Conservation (phyloP, 2,329 filamentous ascomycete species). For the Chrysosphaeria jannelii region DNA sequence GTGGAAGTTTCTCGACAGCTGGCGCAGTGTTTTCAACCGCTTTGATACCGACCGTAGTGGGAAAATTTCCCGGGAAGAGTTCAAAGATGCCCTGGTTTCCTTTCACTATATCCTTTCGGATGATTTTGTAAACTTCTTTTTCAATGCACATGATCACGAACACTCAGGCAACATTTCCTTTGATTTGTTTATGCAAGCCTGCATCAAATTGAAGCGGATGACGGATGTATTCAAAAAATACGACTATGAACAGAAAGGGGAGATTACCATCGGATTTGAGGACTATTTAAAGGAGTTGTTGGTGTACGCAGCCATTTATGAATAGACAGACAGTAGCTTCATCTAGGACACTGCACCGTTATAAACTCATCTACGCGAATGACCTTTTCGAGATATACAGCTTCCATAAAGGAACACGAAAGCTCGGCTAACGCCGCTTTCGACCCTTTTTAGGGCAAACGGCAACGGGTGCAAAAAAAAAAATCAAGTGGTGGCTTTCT, state of each 20-base stretch:
- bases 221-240: slow-evolving; percentile 99
- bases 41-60: slow-evolving; percentile 74
- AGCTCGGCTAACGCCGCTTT: too few species aligned
- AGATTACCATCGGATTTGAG: slow-evolving; percentile 58
- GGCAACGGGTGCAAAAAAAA: too few species aligned
- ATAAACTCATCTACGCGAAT: too few species aligned
- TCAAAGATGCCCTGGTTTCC: slow-evolving; percentile 63
- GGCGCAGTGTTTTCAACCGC: slow-evolving; percentile 80
- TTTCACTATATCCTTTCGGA: slow-evolving; percentile 81
- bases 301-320: too few species aligned
- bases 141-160: slow-evolving; percentile 65
- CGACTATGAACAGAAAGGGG: slow-evolving; percentile 86
- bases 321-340: too few species aligned
- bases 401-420: too few species aligned
- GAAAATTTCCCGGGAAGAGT: slow-evolving; percentile 64
- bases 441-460: too few species aligned
- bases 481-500: too few species aligned
- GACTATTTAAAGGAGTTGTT: slow-evolving; percentile 45
- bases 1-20: slow-evolving; percentile 85
- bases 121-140: slow-evolving; percentile 59
- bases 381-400: too few species aligned
- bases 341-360: too few species aligned
- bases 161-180: slow-evolving; percentile 51
- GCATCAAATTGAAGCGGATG: slow-evolving; percentile 91
- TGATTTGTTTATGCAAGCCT: slow-evolving; percentile 90